phyloP scores from a whole-genome alignment of 1,139 yeast genomes.

The Pichia sp. region DNA sequence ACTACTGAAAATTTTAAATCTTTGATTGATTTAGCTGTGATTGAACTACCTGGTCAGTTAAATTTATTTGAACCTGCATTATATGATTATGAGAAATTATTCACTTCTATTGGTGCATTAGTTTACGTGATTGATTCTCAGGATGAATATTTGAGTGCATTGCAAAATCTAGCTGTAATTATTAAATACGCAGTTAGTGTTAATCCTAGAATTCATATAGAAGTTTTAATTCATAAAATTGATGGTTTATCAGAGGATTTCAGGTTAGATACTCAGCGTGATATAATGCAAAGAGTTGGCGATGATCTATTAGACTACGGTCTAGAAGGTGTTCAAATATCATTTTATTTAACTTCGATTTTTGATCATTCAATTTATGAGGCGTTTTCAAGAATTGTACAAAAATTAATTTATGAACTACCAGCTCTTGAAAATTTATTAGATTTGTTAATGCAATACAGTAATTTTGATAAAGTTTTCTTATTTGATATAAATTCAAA shows the following conservation, averaged over 20 bases:
- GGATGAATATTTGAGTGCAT: conserved; percentile 88
- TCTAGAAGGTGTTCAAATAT: conserved; percentile 82
- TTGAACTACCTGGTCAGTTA: conserved; percentile 93
- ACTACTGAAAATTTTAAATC: conserved; percentile 67
- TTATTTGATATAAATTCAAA: conserved; percentile 90
- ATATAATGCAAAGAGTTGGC: conserved; percentile 91
- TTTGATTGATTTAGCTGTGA: conserved; percentile 80
- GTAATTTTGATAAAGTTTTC: conserved; percentile 87
- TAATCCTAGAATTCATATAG: conserved; percentile 81
- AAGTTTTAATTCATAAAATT: conserved; percentile 88
- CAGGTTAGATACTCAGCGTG: conserved; percentile 89
- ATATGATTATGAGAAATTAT: conserved; percentile 70
- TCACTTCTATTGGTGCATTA: conserved; percentile 83
- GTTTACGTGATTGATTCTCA: conserved; percentile 93
- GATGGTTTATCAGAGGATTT: conserved; percentile 94
- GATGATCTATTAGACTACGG: conserved; percentile 89
- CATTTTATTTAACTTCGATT: conserved; percentile 86
- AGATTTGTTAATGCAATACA: conserved; percentile 82
- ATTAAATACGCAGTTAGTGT: conserved; percentile 83
- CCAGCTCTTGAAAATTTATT: conserved; percentile 84
- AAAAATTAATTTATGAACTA: conserved; percentile 80
- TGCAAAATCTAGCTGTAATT: conserved; percentile 81
- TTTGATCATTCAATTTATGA: conserved; percentile 95
- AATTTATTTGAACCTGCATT: conserved; percentile 73
- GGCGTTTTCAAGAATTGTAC: conserved; percentile 89